phyloP scores from a whole-genome alignment of 257 asterid genomes.

The Gardenia jasminoides region DNA sequence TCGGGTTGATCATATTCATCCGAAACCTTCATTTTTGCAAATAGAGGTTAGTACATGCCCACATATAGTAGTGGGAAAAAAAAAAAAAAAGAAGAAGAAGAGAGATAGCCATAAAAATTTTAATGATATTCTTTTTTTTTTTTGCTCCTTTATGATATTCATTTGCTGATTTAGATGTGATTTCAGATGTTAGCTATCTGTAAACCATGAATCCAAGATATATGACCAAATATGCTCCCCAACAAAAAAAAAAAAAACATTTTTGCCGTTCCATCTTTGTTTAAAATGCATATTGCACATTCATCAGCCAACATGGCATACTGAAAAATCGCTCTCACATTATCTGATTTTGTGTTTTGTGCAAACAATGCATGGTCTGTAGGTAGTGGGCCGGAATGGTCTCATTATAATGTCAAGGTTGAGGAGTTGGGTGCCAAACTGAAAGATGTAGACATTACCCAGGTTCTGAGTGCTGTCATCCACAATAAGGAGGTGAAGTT shows the following conservation, averaged over 20 bases:
- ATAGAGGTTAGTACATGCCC: slow-evolving; percentile 37
- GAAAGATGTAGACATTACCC: slow-evolving; percentile 33
- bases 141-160: neutral
- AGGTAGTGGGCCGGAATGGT: slow-evolving; percentile 18
- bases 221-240: neutral
- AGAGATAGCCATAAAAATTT: no score
- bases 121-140: no score
- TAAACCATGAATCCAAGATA: no score
- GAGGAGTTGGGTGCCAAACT: slow-evolving; percentile 19
- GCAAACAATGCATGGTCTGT: neutral
- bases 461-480: slow-evolving; percentile 19
- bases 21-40: slow-evolving; percentile 20
- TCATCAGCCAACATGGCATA: no score
- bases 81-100: no score
- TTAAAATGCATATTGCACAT: no score
- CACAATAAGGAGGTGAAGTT: slow-evolving; percentile 9
- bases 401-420: slow-evolving; percentile 1
- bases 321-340: neutral
- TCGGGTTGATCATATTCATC: slow-evolving; percentile 33
- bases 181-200: neutral
- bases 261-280: neutral
- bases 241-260: no score
- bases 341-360: neutral
- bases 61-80: neutral
- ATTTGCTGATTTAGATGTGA: neutral